Evolutionary conservation across 2,329 filamentous ascomycete species (phyloP), one percentile per base, ranked within the genome.

Genomic region (Drechslera avenae): DNA sequence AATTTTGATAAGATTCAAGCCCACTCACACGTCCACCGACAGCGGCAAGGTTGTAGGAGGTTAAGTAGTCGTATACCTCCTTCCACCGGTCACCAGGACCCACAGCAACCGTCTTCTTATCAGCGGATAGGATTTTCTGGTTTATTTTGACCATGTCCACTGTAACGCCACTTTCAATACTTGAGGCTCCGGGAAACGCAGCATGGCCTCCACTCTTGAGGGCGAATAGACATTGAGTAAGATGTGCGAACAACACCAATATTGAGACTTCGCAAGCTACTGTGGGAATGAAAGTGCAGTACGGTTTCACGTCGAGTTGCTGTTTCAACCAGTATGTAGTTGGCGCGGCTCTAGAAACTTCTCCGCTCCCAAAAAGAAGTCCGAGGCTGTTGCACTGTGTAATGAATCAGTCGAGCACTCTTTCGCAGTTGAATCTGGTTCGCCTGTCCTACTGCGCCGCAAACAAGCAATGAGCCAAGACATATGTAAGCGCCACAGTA

Each of bases 131-230:
- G 0, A 43, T 40, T 9, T 74, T 62, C 4, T 58, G 42, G 26
- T 66, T 68, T 37, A 76, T 45, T 8, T 59, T 56, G 16, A 66
- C 64, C 28, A 79, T 63, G 42, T 75, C 74, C 39, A 79, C 67
- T 1, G 75, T 78, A 12, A 80, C 73, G 1, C 77, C 78, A 30
- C 64, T 62, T 1, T 71, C 59, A 14, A 77, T 75, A 46, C 73
- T 77, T 12, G 75, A 75, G 9, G 71, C 68, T 14, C 76, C 76
- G 0, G 68, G 60, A 51, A 72, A 70, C 2, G 68, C 60, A 17
- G 71, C 69, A 52, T 80, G 77, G 3, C 78, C 78, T 30, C 76
- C 77, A 35, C 74, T 72, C 44, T 75, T 77, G 7, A 78, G 68
- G 1, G 76, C 75, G 47, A 78, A 77, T 70, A 62, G 63, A 44